These are phyloP conservation scores for Yamadazyma atlantica DNA, from an alignment of 1,139 yeast genomes.

Conservation along the genomic window DNA sequence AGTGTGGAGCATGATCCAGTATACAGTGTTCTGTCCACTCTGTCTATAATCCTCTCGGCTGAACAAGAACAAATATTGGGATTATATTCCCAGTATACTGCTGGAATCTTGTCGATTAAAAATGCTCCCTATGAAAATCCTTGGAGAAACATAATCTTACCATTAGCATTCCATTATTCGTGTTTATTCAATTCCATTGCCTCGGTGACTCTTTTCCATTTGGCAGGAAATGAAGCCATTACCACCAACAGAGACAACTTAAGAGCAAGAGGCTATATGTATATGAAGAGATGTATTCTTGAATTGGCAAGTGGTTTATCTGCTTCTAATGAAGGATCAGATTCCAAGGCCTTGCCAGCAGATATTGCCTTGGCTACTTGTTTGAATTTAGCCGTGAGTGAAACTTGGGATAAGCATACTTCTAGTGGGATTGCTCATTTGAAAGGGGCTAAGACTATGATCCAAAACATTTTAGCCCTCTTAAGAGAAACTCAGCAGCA, in stretches of 20 bases:
- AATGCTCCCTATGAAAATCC: conserved; percentile 67
- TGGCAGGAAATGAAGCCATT: conserved; percentile 41
- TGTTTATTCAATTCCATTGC: conserved; percentile 63
- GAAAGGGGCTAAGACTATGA: conserved; percentile 65
- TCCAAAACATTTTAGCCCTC: conserved; percentile 43
- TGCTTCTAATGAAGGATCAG: conserved; percentile 10
- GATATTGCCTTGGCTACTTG: conserved; percentile 68
- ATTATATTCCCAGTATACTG: conserved; percentile 47
- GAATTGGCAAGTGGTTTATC: conserved; percentile 60
- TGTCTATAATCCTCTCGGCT: conserved; percentile 8
- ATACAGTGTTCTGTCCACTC: conserved; percentile 4
- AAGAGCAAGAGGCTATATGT: conserved; percentile 50
- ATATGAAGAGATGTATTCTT: conserved; percentile 60
- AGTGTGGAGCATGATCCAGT: conserved; percentile 8
- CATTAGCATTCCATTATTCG: conserved; percentile 52
- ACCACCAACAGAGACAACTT: conserved; percentile 40
- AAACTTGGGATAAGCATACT: conserved; percentile 67
- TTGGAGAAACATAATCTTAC: conserved; percentile 61
- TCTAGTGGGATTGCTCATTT: conserved; percentile 68
- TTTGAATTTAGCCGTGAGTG: conserved; percentile 60
- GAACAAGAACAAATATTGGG: conserved; percentile 39
- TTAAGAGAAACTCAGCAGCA: conserved; percentile 27
- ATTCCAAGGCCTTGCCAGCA: conserved; percentile 47
- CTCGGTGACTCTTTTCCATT: conserved; percentile 64
- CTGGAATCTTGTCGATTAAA: conserved; percentile 62